These are phyloP conservation scores for Acacia acuminata DNA, from an alignment of 306 rosid genomes.

Conservation along the genomic window DNA sequence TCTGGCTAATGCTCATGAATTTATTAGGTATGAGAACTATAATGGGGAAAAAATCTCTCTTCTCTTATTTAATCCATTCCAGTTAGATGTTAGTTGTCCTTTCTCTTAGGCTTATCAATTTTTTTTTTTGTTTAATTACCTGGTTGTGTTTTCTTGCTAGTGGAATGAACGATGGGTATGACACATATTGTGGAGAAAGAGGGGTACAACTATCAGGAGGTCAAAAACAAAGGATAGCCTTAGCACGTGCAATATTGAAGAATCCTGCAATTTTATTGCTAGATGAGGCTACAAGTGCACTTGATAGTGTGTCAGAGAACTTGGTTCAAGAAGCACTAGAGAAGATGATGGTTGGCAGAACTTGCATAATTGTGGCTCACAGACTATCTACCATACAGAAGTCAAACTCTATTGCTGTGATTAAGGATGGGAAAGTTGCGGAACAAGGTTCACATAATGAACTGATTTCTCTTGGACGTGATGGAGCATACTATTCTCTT, in stretches of 20 bases:
- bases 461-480: conserved; percentile 42
- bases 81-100: not conserved
- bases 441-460: conserved; percentile 66
- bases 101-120: not conserved
- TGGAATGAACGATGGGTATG: conserved; percentile 84
- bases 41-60: not conserved
- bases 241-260: conserved; percentile 82
- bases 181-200: conserved; percentile 85
- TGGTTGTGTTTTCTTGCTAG: conserved; percentile 33
- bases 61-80: too few relatives aligned
- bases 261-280: conserved; percentile 79
- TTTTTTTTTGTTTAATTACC: not conserved
- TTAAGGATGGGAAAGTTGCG: conserved; percentile 52
- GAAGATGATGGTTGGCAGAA: conserved; percentile 60
- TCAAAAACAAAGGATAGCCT: conserved; percentile 87
- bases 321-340: conserved; percentile 66
- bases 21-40: conserved; percentile 60
- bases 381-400: conserved; percentile 61
- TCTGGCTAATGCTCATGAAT: conserved; percentile 92
- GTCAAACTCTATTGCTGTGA: conserved; percentile 55
- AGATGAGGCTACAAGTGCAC: conserved; percentile 93
- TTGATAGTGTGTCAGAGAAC: conserved; percentile 82
- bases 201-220: conserved; percentile 92
- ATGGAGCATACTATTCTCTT: conserved; percentile 48
- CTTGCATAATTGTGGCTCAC: conserved; percentile 64